These are phyloP conservation scores for Ophiorrhiza pumila DNA, from an alignment of 257 asterid species.

Conservation along the genomic window DNA sequence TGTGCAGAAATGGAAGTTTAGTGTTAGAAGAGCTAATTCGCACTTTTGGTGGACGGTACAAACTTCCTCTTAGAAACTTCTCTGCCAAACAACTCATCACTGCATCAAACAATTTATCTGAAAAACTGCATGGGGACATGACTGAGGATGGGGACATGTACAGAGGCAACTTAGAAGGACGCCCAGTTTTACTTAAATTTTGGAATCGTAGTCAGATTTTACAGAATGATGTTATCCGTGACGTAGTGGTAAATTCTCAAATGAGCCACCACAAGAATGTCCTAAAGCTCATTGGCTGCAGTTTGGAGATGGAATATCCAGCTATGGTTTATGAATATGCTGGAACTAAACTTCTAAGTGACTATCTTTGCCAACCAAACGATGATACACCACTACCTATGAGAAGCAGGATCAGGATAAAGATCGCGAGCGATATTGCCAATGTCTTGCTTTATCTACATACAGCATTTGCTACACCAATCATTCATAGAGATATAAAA, in stretches of 20 bases:
- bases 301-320: slow-evolving; percentile 10
- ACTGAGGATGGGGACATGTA: too few species aligned
- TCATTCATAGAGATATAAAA: not conserved
- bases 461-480: slow-evolving; percentile 8
- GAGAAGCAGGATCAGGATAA: slow-evolving; percentile 14
- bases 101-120: not conserved
- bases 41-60: not conserved
- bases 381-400: not conserved
- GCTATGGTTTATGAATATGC: slow-evolving; percentile 9
- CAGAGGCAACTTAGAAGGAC: not conserved
- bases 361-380: not conserved
- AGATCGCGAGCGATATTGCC: not conserved
- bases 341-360: not conserved
- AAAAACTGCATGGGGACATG: not conserved
- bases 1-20: not conserved
- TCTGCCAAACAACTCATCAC: not conserved
- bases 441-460: slow-evolving; percentile 8
- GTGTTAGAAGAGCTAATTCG: not conserved
- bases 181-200: not conserved
- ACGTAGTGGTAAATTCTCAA: slow-evolving; percentile 12
- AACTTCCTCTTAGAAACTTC: not conserved
- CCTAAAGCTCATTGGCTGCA: slow-evolving; percentile 8
- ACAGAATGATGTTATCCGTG: not conserved
- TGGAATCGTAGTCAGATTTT: too few species aligned
- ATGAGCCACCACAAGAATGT: slow-evolving; percentile 21